Percentiles rank a stretch among this genome's conserved stretches.
Evolutionary conservation across 257 asterid genomes (phyloP).

Genomic region (Eustoma russellianum): DNA sequence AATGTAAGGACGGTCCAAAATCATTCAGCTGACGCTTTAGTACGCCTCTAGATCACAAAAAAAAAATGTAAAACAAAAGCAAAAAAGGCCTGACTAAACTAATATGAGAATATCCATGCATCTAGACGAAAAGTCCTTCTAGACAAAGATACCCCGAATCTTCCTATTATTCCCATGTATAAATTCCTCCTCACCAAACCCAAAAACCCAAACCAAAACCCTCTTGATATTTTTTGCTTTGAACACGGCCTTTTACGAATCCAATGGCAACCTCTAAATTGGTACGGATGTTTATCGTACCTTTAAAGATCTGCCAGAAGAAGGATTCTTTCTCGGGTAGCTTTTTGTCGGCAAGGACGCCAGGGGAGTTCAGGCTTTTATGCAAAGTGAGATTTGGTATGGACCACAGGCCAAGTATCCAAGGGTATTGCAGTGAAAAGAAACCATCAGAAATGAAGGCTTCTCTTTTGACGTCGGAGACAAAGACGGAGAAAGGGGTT

Average conservation of each 20-base stretch:
- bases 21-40: constrained; percentile 11
- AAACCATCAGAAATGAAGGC: constrained; percentile 22
- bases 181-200: constrained; percentile 1
- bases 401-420: constrained; percentile 5
- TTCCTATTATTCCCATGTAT: constrained; percentile 27
- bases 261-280: constrained; percentile 50
- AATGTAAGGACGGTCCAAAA: constrained; percentile 6
- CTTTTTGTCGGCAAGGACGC: constrained; percentile 2
- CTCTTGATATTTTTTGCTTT: not conserved
- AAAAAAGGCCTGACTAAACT: constrained; percentile 1
- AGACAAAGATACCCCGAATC: constrained; percentile 50
- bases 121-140: constrained; percentile 15
- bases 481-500: constrained; percentile 22
- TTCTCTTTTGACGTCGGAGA: constrained; percentile 25
- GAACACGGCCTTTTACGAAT: not conserved
- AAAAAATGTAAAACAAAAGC: constrained; percentile 22
- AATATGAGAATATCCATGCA: not conserved
- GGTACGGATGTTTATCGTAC: constrained; percentile 30
- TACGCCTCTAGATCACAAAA: too few species aligned
- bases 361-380: constrained; percentile 16
- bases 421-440: constrained; percentile 17
- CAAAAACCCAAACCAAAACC: constrained; percentile 1
- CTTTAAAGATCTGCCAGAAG: constrained; percentile 8
- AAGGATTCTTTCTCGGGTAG: constrained; percentile 4
- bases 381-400: constrained; percentile 20